Evolutionary conservation across 176 grass and related monocot genomes (phyloP).

Genomic region (Alopecurus myosuroides): DNA sequence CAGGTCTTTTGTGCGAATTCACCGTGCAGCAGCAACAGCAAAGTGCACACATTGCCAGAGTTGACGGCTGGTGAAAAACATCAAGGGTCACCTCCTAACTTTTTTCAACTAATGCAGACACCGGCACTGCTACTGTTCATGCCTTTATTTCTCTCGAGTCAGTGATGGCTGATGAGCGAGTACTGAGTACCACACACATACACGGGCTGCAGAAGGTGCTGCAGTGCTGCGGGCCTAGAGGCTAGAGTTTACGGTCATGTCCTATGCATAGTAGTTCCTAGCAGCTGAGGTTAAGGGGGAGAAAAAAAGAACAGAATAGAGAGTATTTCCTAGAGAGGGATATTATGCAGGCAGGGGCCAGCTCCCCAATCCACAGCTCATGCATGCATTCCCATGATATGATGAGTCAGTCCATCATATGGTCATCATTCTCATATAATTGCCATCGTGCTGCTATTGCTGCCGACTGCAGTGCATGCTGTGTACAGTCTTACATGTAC

Average conservation of each 20-base stretch:
- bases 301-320: neutral
- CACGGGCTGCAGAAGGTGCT: neutral
- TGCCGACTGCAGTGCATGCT: neutral
- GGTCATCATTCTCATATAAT: slow-evolving; percentile 45
- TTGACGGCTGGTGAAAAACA: neutral
- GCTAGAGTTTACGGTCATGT: neutral
- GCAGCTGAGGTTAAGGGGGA: slow-evolving; percentile 26
- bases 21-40: no score
- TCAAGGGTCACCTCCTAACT: neutral
- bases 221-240: no score
- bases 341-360: neutral
- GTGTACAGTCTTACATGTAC: neutral
- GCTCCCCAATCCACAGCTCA: neutral
- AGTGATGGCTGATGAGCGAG: neutral
- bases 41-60: neutral
- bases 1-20: no score
- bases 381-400: neutral
- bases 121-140: neutral
- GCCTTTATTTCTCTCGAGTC: neutral
- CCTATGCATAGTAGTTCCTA: neutral
- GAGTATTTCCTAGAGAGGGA: neutral
- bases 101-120: neutral
- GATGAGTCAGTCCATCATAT: slow-evolving; percentile 28
- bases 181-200: neutral
- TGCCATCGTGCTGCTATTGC: neutral